Conservation (phyloP, 2,329 filamentous ascomycete species). For the Achaetomium macrosporum region DNA sequence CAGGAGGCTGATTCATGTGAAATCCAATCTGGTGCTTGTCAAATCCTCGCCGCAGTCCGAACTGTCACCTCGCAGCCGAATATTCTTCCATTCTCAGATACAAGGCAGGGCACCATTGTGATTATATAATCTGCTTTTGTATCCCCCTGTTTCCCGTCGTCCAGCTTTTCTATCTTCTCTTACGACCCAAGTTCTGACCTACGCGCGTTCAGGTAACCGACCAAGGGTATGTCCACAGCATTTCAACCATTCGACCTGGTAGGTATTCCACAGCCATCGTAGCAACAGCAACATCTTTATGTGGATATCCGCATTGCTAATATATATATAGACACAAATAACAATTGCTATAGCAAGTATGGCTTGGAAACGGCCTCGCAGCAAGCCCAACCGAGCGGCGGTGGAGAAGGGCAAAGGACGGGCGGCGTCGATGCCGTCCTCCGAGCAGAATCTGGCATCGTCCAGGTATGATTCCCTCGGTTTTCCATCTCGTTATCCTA, state of each 20-base stretch:
- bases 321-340: not conserved
- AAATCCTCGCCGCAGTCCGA: too few species aligned
- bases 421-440: not conserved
- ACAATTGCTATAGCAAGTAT: not conserved
- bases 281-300: not conserved
- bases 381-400: not conserved
- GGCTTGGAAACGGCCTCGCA: not conserved
- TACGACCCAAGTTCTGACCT: too few species aligned
- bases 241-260: not conserved
- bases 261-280: not conserved
- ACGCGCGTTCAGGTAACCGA: too few species aligned
- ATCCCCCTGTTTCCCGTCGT: too few species aligned
- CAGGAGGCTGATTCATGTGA: too few species aligned
- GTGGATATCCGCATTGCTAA: not conserved
- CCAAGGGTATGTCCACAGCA: too few species aligned
- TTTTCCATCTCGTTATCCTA: not conserved
- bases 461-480: not conserved
- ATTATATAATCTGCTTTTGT: too few species aligned
- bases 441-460: not conserved
- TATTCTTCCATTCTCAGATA: not conserved
- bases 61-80: not conserved
- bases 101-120: too few species aligned
- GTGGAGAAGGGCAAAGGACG: not conserved
- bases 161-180: too few species aligned
- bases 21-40: too few species aligned